Conservation (phyloP, 176 grass and related monocot species). For the Phragmites australis region DNA sequence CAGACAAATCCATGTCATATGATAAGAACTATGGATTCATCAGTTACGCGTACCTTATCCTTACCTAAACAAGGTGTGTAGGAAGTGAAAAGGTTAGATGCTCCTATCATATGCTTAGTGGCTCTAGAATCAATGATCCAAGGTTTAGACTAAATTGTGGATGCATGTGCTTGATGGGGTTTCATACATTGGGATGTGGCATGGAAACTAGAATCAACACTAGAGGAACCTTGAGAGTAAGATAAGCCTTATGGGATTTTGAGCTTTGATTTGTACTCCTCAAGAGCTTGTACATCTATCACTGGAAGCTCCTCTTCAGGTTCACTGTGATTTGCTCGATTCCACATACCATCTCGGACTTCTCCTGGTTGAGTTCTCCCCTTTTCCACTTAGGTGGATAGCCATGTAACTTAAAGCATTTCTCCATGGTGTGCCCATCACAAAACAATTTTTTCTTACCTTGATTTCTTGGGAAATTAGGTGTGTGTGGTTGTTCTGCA, state of each 20-base stretch:
- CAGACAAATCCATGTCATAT: background rate
- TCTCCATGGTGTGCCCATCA: background rate
- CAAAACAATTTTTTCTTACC: background rate
- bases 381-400: background rate
- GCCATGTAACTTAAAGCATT: background rate
- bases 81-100: background rate
- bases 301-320: background rate
- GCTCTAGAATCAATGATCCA: conserved; percentile 9
- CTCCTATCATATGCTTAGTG: conserved; percentile 1
- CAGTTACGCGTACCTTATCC: background rate
- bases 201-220: background rate
- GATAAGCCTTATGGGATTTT: background rate
- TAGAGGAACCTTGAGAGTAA: background rate
- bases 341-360: background rate
- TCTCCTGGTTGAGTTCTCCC: background rate
- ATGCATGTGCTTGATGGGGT: background rate
- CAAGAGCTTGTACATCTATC: background rate
- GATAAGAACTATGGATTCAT: background rate
- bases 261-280: background rate
- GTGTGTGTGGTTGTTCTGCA: background rate
- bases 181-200: background rate
- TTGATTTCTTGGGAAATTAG: accelerated
- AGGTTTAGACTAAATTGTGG: background rate
- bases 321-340: background rate
- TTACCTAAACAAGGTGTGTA: background rate